Base-by-base conservation (phyloP, 139 green algal species). In the Nannochloris sp. region DNA sequence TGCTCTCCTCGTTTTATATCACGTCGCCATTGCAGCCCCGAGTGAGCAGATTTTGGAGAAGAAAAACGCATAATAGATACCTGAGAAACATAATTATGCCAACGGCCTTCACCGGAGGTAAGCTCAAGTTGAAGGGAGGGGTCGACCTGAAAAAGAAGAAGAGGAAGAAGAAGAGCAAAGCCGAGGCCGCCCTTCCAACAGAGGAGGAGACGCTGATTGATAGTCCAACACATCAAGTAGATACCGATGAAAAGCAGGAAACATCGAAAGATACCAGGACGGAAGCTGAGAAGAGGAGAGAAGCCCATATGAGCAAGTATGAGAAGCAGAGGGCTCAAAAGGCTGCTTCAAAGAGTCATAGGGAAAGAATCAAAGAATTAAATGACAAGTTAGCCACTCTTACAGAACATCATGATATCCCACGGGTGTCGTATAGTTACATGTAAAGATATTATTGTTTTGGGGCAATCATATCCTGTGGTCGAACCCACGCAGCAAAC, bases 401-500 rank as follows among this genome's bases (percentile, higher is more conserved):
- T 56, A 76, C 70, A 48, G 49, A 75, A 56, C 69, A 75, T 44
- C 21, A 63, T 49, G 69, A 75, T 46, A n/a, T 75, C 10, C 62
- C 62, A 36, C 24, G 62, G 19, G 58, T 70, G 19, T 56, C 19
- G 8, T 69, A 69, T 60, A 75, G 44, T 25, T 49, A 64, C 46
- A 53, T 53, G 46, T 53, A 53, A 53, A 61, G 12, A 34, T 58
- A 9, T 73, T 48, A 73, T 4, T 44, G 57, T 12, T 57, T 73
- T 19, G 86, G 86, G 7, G 67, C 66, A 37, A 93, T 81, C 90
- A 97, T 97, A 34, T 85, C 66, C 70, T 95, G 90, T 8, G 90
- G 90, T 11, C 85, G 71, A 43, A 97, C 89, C 74, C 75, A 95
- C 62, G 85, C 64, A 25, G 95, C 85, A 81, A 97, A 97, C 63